These are phyloP conservation scores for Candida rishiriensis DNA, from an alignment of 805 yeast species.

Conservation along the genomic window DNA sequence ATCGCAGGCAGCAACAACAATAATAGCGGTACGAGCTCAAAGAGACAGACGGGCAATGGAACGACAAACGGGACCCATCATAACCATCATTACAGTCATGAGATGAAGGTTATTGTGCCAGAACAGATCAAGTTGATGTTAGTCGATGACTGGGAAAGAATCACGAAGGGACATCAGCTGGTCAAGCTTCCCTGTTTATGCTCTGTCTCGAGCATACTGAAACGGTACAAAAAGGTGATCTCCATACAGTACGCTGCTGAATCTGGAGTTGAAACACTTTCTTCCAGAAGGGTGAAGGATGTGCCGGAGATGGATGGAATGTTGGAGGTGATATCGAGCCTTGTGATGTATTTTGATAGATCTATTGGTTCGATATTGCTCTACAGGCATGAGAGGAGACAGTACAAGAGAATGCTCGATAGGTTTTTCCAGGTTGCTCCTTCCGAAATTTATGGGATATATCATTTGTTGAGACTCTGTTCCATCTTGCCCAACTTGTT, in stretches of 20 bases:
- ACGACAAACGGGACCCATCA: not conserved
- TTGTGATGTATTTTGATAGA: conserved; percentile 69
- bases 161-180: conserved; percentile 75
- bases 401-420: conserved; percentile 50
- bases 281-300: not conserved
- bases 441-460: conserved; percentile 66
- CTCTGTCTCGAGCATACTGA: conserved; percentile 50
- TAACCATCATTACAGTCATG: conserved; percentile 18
- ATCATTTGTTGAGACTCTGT: conserved; percentile 74
- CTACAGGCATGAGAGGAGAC: conserved; percentile 75
- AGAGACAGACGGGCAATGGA: not conserved
- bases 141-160: conserved; percentile 91
- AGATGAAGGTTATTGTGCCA: conserved; percentile 57
- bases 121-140: conserved; percentile 62
- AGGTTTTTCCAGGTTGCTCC: conserved; percentile 11
- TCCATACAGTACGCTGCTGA: conserved; percentile 8
- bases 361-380: conserved; percentile 64
- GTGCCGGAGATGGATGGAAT: conserved; percentile 40
- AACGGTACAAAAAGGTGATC: conserved; percentile 36
- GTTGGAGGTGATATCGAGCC: conserved; percentile 67
- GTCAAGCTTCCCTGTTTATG: conserved; percentile 57
- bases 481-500: conserved; percentile 81
- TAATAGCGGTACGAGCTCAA: not conserved
- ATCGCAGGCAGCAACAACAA: not conserved
- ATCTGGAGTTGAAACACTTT: not conserved